These are phyloP conservation scores for Taphrina flavorubra DNA, from an alignment of 1,139 yeast genomes.

Conservation along the genomic window DNA sequence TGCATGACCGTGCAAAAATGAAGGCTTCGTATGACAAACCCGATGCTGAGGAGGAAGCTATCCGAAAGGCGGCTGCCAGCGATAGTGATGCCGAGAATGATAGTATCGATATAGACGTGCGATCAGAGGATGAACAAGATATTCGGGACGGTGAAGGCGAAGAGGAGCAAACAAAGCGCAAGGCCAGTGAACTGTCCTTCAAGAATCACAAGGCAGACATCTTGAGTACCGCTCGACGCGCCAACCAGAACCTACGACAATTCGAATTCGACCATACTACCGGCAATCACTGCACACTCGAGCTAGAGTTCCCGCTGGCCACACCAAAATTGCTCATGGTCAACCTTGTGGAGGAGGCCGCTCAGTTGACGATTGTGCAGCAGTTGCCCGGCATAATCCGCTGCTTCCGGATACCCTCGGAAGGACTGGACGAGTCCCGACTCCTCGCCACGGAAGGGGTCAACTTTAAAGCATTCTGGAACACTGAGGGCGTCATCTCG, in stretches of 20 bases:
- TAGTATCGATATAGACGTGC: constrained; percentile 51
- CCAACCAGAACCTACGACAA: constrained; percentile 68
- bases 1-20: constrained; percentile 70
- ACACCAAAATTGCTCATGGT: constrained; percentile 97
- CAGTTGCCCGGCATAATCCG: constrained; percentile 91
- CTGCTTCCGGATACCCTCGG: constrained; percentile 83
- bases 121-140: constrained; percentile 48
- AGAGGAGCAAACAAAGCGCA: constrained; percentile 45
- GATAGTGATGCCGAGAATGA: constrained; percentile 56
- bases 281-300: constrained; percentile 94
- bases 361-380: constrained; percentile 88
- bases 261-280: constrained; percentile 87
- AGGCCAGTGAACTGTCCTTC: constrained; percentile 52
- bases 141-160: constrained; percentile 44
- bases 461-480: constrained; percentile 98
- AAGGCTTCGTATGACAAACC: constrained; percentile 93
- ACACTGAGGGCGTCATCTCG: constrained; percentile 87
- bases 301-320: constrained; percentile 79
- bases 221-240: constrained; percentile 77
- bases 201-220: constrained; percentile 73
- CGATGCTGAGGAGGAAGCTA: constrained; percentile 90
- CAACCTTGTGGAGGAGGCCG: constrained; percentile 88
- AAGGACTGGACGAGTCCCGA: constrained; percentile 61
- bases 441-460: constrained; percentile 96
- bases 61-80: constrained; percentile 78